Evolutionary conservation across 2,329 filamentous ascomycete genomes (phyloP).

Genomic region (Fonsecaea pedrosoi): DNA sequence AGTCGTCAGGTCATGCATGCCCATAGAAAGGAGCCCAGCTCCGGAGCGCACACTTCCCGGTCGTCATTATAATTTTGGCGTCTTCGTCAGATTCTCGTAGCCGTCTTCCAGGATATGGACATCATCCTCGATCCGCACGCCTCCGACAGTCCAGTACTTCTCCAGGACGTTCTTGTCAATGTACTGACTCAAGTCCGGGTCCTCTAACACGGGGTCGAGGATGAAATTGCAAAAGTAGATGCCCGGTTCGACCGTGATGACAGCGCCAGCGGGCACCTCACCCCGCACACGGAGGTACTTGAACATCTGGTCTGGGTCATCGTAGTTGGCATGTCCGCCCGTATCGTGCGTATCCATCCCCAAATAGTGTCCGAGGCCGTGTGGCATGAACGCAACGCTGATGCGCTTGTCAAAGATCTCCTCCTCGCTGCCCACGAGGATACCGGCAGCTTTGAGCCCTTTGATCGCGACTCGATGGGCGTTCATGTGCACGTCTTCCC

Average conservation of each 20-base stretch:
- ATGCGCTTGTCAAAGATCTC: slow-evolving; percentile 79
- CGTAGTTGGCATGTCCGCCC: slow-evolving; percentile 77
- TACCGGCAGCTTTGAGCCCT: slow-evolving; percentile 73
- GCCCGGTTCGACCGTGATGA: slow-evolving; percentile 95
- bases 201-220: slow-evolving; percentile 77
- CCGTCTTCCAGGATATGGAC: slow-evolving; percentile 79
- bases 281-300: slow-evolving; percentile 82
- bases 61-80: slow-evolving; percentile 72
- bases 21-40: slow-evolving; percentile 31
- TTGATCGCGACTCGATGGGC: slow-evolving; percentile 75
- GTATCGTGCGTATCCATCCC: slow-evolving; percentile 93
- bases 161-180: slow-evolving; percentile 77
- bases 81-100: slow-evolving; percentile 81
- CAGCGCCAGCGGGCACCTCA: slow-evolving; percentile 74
- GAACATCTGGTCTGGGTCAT: slow-evolving; percentile 83
- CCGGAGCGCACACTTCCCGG: slow-evolving; percentile 33
- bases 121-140: slow-evolving; percentile 92
- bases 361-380: slow-evolving; percentile 88
- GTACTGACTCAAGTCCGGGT: slow-evolving; percentile 74
- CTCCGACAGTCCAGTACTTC: slow-evolving; percentile 86
- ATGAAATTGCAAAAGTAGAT: slow-evolving; percentile 93
- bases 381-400: slow-evolving; percentile 90
- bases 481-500: slow-evolving; percentile 73
- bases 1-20: slow-evolving; percentile 2
- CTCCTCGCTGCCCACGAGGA: slow-evolving; percentile 70